Percentiles rank a stretch among this genome's conserved stretches.
Conservation (phyloP, 768 basidiomycete species). For the Pulveroboletus sp. region DNA sequence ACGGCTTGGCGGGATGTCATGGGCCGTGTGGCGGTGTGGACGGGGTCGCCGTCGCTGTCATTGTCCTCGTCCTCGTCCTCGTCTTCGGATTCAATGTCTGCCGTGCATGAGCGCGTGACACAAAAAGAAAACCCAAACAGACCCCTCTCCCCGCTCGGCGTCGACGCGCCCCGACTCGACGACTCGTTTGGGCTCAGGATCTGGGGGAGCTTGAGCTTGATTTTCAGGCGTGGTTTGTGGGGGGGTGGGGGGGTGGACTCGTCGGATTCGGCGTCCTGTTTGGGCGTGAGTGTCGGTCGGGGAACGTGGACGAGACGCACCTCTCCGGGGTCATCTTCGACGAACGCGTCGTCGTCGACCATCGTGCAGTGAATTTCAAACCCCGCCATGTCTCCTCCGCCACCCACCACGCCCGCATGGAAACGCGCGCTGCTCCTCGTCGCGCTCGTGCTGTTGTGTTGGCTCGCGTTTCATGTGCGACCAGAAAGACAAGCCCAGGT, state of each 20-base stretch:
- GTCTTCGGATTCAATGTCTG: constrained; percentile 43
- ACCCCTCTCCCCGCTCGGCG: constrained; percentile 22
- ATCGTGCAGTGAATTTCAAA: constrained; percentile 24
- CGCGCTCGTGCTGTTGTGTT: constrained; percentile 41
- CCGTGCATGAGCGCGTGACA: not conserved
- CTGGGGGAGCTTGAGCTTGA: constrained; percentile 57
- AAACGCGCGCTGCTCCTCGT: constrained; percentile 46
- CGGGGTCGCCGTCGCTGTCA: constrained; percentile 24
- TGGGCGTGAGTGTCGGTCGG: not conserved
- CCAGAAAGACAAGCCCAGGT: constrained; percentile 39
- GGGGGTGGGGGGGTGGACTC: constrained; percentile 34
- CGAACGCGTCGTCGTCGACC: constrained; percentile 33
- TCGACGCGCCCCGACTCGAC: constrained; percentile 27
- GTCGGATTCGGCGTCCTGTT: constrained; percentile 34
- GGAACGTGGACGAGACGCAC: not conserved
- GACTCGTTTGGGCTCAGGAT: constrained; percentile 32
- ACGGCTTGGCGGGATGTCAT: constrained; percentile 69
- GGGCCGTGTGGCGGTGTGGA: constrained; percentile 35
- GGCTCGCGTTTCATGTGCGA: constrained; percentile 39
- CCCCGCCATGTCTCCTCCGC: constrained; percentile 11
- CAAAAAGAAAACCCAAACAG: too few species aligned
- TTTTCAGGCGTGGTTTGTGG: constrained; percentile 50
- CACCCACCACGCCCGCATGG: constrained; percentile 36
- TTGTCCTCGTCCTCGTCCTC: constrained; percentile 45
- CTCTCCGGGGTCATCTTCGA: constrained; percentile 14